Evolutionary conservation across 306 rosid genomes (phyloP).

Genomic region (Erythrophleum fordii): DNA sequence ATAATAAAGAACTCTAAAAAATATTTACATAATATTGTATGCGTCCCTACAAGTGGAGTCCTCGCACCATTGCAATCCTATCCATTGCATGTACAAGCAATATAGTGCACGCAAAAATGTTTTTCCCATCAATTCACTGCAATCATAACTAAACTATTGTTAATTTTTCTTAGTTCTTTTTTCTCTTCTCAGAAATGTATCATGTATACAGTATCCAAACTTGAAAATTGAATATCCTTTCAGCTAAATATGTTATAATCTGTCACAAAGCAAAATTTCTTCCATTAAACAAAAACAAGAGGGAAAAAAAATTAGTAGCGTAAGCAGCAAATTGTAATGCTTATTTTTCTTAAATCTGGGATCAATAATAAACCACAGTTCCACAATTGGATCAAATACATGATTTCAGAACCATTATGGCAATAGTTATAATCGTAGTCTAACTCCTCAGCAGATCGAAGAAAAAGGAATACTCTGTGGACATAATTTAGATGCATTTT

Average conservation of each 20-base stretch:
- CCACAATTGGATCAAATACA: conserved; percentile 11
- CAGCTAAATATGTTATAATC: conserved; percentile 16
- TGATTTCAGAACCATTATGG: conserved; percentile 3
- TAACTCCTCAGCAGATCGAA: neutral
- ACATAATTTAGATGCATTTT: neutral
- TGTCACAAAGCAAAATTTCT: neutral
- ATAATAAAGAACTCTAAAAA: too few species aligned
- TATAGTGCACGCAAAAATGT: too few species aligned
- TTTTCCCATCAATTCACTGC: too few species aligned
- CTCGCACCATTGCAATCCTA: too few species aligned
- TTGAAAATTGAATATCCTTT: neutral
- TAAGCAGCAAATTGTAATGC: neutral
- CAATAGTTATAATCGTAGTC: neutral
- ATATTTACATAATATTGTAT: neutral
- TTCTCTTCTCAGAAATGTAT: neutral
- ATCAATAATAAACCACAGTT: conserved; percentile 13
- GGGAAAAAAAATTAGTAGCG: conserved; percentile 7
- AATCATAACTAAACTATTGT: neutral
- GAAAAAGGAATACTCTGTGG: neutral
- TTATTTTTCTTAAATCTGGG: neutral
- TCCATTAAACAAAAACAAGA: neutral
- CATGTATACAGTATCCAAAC: neutral
- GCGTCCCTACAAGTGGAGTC: neutral
- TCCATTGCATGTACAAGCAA: too few species aligned
- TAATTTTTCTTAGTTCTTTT: neutral